Conservation (phyloP, 768 basidiomycete species). For the Trametes coccinea region DNA sequence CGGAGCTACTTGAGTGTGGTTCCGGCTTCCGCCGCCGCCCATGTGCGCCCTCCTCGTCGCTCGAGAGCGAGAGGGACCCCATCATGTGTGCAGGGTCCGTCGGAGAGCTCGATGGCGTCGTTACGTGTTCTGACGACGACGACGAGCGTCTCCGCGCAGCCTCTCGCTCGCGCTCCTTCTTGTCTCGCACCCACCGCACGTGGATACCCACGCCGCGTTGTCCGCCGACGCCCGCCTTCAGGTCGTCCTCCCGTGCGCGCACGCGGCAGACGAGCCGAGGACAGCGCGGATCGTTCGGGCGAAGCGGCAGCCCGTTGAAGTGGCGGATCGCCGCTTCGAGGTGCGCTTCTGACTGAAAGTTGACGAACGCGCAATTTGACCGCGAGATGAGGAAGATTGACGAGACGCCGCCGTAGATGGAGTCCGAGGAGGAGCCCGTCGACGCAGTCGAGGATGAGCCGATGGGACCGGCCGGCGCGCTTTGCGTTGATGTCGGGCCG, state of each 20-base stretch:
- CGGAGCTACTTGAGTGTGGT: slow-evolving; percentile 56
- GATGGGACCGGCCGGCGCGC: slow-evolving; percentile 17
- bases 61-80: slow-evolving; percentile 37
- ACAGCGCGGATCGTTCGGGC: slow-evolving; percentile 71
- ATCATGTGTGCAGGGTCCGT: slow-evolving; percentile 23
- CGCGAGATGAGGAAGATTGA: slow-evolving; percentile 93
- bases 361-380: slow-evolving; percentile 94
- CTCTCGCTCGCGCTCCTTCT: slow-evolving; percentile 41
- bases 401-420: slow-evolving; percentile 55
- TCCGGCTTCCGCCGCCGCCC: slow-evolving; percentile 20
- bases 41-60: slow-evolving; percentile 40
- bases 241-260: slow-evolving; percentile 78
- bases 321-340: slow-evolving; percentile 65
- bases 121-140: slow-evolving; percentile 24
- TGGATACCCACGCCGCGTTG: slow-evolving; percentile 90
- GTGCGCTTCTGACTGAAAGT: slow-evolving; percentile 67
- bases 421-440: slow-evolving; percentile 13
- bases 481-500: slow-evolving; percentile 15
- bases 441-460: slow-evolving; percentile 1
- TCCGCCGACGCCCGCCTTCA: slow-evolving; percentile 87
- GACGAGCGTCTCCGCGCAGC: slow-evolving; percentile 24
- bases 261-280: slow-evolving; percentile 82
- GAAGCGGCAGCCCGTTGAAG: slow-evolving; percentile 73
- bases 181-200: slow-evolving; percentile 73
- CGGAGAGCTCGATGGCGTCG: slow-evolving; percentile 24